These are phyloP conservation scores for Aspergillus floridensis DNA, from an alignment of 2,329 filamentous ascomycete species.

Conservation along the genomic window DNA sequence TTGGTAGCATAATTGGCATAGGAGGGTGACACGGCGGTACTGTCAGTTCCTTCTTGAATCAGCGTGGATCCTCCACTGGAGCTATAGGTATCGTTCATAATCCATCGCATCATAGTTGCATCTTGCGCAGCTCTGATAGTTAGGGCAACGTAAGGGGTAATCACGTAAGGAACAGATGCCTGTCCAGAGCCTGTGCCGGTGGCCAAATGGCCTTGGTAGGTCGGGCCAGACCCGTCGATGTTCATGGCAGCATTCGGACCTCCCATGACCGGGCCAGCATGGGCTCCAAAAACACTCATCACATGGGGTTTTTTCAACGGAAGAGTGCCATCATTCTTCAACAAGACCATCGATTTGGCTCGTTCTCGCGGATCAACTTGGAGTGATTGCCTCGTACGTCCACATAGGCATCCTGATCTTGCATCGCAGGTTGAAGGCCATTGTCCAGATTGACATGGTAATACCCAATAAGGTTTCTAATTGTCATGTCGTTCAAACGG, in stretches of 20 bases:
- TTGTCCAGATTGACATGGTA: slow-evolving; percentile 29
- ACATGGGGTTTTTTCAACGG: too few species aligned
- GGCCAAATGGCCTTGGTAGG: slow-evolving; percentile 16
- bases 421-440: background rate
- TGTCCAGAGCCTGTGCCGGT: slow-evolving; percentile 17
- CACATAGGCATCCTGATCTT: slow-evolving; percentile 1
- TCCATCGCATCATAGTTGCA: slow-evolving; percentile 21
- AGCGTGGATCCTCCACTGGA: slow-evolving; percentile 8
- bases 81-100: slow-evolving; percentile 18
- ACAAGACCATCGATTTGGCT: too few species aligned
- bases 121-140: slow-evolving; percentile 14
- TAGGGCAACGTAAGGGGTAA: slow-evolving; percentile 15
- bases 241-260: background rate
- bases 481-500: slow-evolving; percentile 48
- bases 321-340: too few species aligned
- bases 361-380: slow-evolving; percentile 41
- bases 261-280: background rate
- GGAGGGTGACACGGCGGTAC: background rate
- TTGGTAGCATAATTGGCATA: slow-evolving; percentile 57
- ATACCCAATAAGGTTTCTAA: slow-evolving; percentile 36
- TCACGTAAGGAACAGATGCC: slow-evolving; percentile 18
- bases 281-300: too few species aligned
- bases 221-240: slow-evolving; percentile 11
- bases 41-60: background rate
- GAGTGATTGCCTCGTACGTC: slow-evolving; percentile 51